phyloP scores from a whole-genome alignment of 371 early-diverging fungal species.

The Apophysomyces variabilis region DNA sequence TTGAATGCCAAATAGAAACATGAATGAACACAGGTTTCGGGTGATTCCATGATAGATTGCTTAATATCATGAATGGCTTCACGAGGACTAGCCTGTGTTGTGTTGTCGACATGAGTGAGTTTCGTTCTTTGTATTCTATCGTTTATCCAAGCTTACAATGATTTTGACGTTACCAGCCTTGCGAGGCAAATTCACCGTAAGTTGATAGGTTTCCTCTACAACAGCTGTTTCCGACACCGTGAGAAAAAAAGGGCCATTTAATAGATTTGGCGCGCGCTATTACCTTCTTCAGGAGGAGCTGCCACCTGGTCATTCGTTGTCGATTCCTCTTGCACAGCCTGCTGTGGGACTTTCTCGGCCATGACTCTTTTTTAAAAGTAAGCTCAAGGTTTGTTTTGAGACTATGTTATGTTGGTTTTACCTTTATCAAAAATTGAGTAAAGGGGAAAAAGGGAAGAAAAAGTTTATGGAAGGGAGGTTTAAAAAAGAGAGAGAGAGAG shows the following conservation, averaged over 20 bases:
- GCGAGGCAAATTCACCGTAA: constrained; percentile 63
- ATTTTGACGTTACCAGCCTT: constrained; percentile 57
- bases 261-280: background rate
- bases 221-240: constrained; percentile 20
- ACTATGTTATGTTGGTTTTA: background rate
- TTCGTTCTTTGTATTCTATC: background rate
- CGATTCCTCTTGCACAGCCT: constrained; percentile 15
- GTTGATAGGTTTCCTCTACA: constrained; percentile 62
- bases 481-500: too few species aligned
- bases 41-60: constrained; percentile 85
- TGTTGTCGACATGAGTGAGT: background rate
- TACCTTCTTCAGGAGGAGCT: constrained; percentile 22
- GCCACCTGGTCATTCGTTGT: constrained; percentile 18
- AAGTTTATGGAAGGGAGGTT: background rate
- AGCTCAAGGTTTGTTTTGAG: background rate
- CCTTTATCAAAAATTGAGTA: constrained; percentile 1
- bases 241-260: background rate
- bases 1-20: constrained; percentile 86
- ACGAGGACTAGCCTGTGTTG: constrained; percentile 64
- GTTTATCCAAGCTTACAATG: constrained; percentile 39
- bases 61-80: constrained; percentile 88
- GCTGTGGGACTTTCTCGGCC: constrained; percentile 29
- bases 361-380: constrained; percentile 14
- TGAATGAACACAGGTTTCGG: constrained; percentile 84
- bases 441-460: background rate